Conservation (phyloP, 768 basidiomycete species). For the Lentinus tigrinus region DNA sequence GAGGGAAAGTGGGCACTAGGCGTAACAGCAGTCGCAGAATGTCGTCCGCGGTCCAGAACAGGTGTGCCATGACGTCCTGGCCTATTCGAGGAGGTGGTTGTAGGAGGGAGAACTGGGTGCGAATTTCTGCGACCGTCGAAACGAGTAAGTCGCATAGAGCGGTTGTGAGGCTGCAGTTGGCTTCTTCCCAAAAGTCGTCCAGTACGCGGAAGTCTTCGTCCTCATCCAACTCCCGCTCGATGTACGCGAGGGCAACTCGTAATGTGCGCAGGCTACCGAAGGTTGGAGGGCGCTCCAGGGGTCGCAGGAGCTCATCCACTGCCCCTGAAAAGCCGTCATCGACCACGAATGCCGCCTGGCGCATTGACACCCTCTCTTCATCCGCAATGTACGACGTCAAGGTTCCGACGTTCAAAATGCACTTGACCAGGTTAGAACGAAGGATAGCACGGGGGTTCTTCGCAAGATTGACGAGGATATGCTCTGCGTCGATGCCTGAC, state of each 20-base stretch:
- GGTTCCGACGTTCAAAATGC: conserved; percentile 55
- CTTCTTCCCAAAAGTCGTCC: conserved; percentile 60
- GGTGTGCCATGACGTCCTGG: conserved; percentile 46
- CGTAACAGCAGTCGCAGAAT: conserved; percentile 49
- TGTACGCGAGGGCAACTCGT: conserved; percentile 60
- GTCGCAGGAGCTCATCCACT: conserved; percentile 56
- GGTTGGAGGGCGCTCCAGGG: conserved; percentile 49
- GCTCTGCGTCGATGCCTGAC: conserved; percentile 67
- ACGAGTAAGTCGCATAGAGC: conserved; percentile 54
- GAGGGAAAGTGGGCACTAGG: conserved; percentile 46
- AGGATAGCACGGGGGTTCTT: conserved; percentile 61
- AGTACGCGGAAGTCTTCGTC: conserved; percentile 56
- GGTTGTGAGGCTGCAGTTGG: conserved; percentile 53
- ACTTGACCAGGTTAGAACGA: conserved; percentile 54
- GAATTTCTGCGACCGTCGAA: conserved; percentile 53
- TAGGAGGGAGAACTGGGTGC: conserved; percentile 46
- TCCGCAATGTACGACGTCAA: conserved; percentile 64
- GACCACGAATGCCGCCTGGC: conserved; percentile 63
- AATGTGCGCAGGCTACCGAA: conserved; percentile 54
- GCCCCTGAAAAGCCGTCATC: conserved; percentile 66
- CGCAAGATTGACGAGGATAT: conserved; percentile 59
- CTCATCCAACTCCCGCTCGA: conserved; percentile 54
- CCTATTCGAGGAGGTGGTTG: conserved; percentile 30
- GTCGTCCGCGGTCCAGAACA: conserved; percentile 56
- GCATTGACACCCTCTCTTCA: conserved; percentile 55